Percentiles rank a stretch among this genome's conserved stretches.
phyloP scores from a whole-genome alignment of 805 yeast species.

The Saturnispora diversa region DNA sequence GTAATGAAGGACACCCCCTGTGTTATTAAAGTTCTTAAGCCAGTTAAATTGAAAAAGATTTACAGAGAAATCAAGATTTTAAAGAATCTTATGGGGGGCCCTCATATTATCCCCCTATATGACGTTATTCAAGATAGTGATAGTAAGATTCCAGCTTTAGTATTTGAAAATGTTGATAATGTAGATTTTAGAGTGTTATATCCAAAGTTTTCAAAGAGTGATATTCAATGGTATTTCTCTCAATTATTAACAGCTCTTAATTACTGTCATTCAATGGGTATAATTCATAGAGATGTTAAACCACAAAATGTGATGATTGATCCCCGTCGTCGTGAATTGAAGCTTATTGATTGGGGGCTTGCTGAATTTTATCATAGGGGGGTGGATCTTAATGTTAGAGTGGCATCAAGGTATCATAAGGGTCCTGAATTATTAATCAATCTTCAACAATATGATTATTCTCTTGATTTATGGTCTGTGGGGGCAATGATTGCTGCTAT shows the following conservation, averaged over 20 bases:
- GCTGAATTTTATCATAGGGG: constrained; percentile 91
- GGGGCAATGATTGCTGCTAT: constrained; percentile 91
- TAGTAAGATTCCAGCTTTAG: constrained; percentile 78
- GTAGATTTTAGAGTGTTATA: constrained; percentile 80
- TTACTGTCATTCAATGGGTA: constrained; percentile 87
- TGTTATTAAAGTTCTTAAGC: constrained; percentile 87
- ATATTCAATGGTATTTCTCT: constrained; percentile 75
- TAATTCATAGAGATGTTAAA: constrained; percentile 90
- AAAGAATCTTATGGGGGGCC: constrained; percentile 77
- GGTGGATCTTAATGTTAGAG: constrained; percentile 83
- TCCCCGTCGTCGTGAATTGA: constrained; percentile 50
- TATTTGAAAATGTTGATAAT: constrained; percentile 79
- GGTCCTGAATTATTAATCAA: constrained; percentile 88
- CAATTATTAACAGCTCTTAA: constrained; percentile 79
- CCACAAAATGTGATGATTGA: constrained; percentile 94
- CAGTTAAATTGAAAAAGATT: constrained; percentile 87
- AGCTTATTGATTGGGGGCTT: constrained; percentile 90
- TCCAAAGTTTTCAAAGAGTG: constrained; percentile 67
- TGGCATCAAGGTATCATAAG: constrained; percentile 85
- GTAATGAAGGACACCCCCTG: constrained; percentile 52
- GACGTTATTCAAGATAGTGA: constrained; percentile 86
- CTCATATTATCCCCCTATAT: constrained; percentile 63
- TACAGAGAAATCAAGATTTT: constrained; percentile 83
- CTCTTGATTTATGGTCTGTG: constrained; percentile 82
- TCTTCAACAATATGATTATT: constrained; percentile 76